Evolutionary conservation across 164 flowering plant genomes (phyloP).

Genomic region (Cinnamomum chago): DNA sequence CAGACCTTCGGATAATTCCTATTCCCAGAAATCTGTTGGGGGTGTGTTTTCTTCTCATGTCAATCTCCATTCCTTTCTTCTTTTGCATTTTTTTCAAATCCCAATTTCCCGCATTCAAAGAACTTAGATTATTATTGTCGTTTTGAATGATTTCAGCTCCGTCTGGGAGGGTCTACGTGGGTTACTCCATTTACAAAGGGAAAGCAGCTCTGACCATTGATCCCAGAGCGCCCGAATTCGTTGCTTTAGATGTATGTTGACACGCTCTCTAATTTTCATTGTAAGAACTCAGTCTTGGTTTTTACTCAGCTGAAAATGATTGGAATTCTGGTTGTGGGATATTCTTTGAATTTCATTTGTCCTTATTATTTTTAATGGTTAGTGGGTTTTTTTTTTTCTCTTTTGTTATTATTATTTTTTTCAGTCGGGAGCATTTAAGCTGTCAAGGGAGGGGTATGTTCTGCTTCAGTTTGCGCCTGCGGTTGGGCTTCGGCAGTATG

Average conservation of each 20-base stretch:
- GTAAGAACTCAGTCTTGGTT: conserved; percentile 11
- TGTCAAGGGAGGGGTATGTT: conserved; percentile 71
- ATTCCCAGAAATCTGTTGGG: neutral
- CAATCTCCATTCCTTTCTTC: neutral
- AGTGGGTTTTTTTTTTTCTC: neutral
- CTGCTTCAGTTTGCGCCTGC: conserved; percentile 94
- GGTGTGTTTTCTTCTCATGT: neutral
- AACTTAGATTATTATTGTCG: neutral
- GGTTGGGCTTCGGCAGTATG: conserved; percentile 67
- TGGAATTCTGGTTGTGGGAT: neutral
- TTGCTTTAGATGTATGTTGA: conserved; percentile 63
- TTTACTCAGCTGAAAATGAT: neutral
- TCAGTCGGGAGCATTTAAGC: conserved; percentile 83
- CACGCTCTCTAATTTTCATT: conserved; percentile 12
- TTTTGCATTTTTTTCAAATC: neutral
- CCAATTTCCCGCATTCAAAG: no score
- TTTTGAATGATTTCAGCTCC: conserved; percentile 16
- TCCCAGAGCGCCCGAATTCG: conserved; percentile 77
- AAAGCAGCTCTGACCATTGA: conserved; percentile 82
- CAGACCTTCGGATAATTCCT: neutral
- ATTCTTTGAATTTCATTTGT: no score
- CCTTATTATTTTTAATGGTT: no score
- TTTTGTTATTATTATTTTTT: conserved; percentile 2
- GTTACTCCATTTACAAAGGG: conserved; percentile 85
- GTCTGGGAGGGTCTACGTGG: conserved; percentile 63